Conservation (phyloP, 2,329 filamentous ascomycete species). For the Fusarium sp. region DNA sequence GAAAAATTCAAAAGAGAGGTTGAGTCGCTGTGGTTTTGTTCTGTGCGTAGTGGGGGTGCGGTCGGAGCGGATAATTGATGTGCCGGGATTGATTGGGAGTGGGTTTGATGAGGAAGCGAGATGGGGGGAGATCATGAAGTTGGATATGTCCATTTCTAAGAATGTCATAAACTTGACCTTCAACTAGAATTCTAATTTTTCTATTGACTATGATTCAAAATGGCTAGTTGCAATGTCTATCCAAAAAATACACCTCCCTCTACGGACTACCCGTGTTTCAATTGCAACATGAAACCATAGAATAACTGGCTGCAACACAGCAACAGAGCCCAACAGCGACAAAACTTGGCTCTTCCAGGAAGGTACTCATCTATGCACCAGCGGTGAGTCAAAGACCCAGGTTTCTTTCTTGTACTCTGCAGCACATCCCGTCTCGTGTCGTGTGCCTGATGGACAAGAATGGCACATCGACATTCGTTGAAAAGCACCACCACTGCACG, state of each 20-base stretch:
- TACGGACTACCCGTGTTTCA: not conserved
- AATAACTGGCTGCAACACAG: not conserved
- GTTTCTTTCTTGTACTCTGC: not conserved
- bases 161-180: not conserved
- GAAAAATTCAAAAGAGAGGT: slow-evolving; percentile 24
- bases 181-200: not conserved
- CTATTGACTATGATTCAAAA: not conserved
- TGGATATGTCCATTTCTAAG: not conserved
- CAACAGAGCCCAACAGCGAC: not conserved
- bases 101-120: not conserved
- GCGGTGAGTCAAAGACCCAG: slow-evolving; percentile 11
- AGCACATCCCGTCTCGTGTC: slow-evolving; percentile 20
- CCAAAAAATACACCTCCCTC: not conserved
- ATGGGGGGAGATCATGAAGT: not conserved
- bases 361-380: not conserved
- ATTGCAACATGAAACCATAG: not conserved
- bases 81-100: slow-evolving; percentile 17
- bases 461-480: not conserved
- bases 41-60: slow-evolving; percentile 2
- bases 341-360: not conserved
- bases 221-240: not conserved
- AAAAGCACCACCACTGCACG: not conserved
- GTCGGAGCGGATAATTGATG: slow-evolving; percentile 43
- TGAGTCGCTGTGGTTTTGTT: slow-evolving; percentile 27
- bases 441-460: slow-evolving; percentile 25